Evolutionary conservation across 345 rosid genomes (phyloP).

Genomic region (Balakata baccata): DNA sequence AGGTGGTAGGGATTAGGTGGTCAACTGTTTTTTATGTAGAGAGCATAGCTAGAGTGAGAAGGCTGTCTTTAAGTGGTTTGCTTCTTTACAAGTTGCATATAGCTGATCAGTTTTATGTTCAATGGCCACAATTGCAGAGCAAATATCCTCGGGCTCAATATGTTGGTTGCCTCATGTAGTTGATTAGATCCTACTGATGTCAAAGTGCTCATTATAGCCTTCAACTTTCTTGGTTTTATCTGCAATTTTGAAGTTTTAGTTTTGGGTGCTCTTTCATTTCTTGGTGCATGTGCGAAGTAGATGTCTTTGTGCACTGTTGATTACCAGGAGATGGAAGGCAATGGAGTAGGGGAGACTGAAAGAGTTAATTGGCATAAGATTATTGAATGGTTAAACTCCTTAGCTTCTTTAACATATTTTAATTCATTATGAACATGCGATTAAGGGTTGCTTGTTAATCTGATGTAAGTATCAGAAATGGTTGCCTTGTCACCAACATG

Average conservation of each 20-base stretch:
- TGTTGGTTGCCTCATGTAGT: slow-evolving; percentile 81
- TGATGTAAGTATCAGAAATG: too few species aligned
- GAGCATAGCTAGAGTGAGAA: slow-evolving; percentile 87
- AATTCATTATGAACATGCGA: too few species aligned
- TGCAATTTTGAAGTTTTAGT: background rate
- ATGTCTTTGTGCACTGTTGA: too few species aligned
- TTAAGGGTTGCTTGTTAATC: too few species aligned
- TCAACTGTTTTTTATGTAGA: slow-evolving; percentile 79
- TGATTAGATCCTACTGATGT: background rate
- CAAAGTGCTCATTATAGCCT: background rate
- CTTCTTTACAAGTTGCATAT: slow-evolving; percentile 66
- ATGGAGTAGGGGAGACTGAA: too few species aligned
- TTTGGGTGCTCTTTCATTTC: background rate
- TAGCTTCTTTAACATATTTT: too few species aligned
- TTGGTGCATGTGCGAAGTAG: background rate
- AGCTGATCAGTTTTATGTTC: slow-evolving; percentile 85
- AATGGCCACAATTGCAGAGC: slow-evolving; percentile 78
- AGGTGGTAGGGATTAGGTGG: slow-evolving; percentile 83
- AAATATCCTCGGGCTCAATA: slow-evolving; percentile 63
- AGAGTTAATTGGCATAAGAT: too few species aligned
- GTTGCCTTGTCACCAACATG: too few species aligned
- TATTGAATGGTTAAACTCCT: too few species aligned
- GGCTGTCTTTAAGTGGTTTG: slow-evolving; percentile 83
- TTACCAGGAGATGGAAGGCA: too few species aligned
- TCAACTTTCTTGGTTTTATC: background rate